Evolutionary conservation across 352 stramenopile species (phyloP), one percentile per base, ranked within the genome.

Genomic region (Pythium diclinum): DNA sequence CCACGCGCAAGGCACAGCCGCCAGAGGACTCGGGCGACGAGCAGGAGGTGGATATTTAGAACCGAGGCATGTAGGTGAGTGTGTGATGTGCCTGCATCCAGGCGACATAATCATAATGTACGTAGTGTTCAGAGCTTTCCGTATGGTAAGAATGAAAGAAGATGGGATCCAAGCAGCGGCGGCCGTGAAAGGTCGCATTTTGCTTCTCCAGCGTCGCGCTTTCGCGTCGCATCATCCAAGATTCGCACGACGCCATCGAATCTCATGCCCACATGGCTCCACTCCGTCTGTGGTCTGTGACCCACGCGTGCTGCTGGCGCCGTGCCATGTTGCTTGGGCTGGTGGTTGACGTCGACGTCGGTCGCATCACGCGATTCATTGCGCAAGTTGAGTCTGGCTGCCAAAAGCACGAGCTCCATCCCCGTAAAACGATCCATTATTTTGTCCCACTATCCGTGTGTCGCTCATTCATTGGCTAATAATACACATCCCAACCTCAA

Each of bases 21-120:
- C 65, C 59, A 38, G 59, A 71, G 9, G 69, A 73, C 63, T 77
- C 66, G 55, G 71, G 68, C 51, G 71, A 77, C 61, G 71, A 77
- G 56, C 60, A 67, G 19, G 71, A 77, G 64, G 67, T 69, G 34
- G 71, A 72, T n/a, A 69, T 77, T 25, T 77, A 62, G 34, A 56
- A 52, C 6, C 25, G n/a, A 10, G 11, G 13, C 42, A 6, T 28
- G 21, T 54, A 14, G 28, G 14, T 34, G 11, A 33, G 28, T 38
- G 28, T 38, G 21, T 40, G 16, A 36, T 17, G 36, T 14, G 36
- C 36, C 36, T 16, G 40, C 17, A 30, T 51, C 6, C 4, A 51
- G 17, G 8, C 44, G 8, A 9, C 44, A 30, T 30, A 14, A 21
- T 30, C 44, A 3, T 30, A 51, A 51, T 51, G 44, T 51, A 51